A percentile compares a stretch with the other conserved stretches of the same genome.
Evolutionary conservation across 176 grass and related monocot species (phyloP).

Genomic region (Melocanna baccifera): DNA sequence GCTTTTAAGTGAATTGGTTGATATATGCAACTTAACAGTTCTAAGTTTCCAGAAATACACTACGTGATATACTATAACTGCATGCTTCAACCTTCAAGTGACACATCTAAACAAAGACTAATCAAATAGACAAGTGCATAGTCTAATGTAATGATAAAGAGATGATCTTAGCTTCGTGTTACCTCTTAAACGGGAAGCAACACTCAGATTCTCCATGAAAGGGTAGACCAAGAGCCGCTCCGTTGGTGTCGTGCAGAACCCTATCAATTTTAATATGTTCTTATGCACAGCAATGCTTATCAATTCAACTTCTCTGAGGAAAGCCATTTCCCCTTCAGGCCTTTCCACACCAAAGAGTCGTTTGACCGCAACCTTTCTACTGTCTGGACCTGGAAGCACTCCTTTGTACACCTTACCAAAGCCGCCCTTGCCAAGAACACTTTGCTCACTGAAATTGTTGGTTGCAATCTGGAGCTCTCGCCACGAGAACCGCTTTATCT

Average conservation of each 20-base stretch:
- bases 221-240: constrained; percentile 92
- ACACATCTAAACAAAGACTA: constrained; percentile 15
- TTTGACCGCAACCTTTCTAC: constrained; percentile 67
- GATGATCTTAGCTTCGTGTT: constrained; percentile 1
- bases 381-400: constrained; percentile 54
- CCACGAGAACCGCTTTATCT: constrained; percentile 81
- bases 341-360: constrained; percentile 42
- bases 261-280: constrained; percentile 84
- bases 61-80: not conserved
- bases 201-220: constrained; percentile 91
- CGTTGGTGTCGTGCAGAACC: constrained; percentile 66
- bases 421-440: constrained; percentile 82
- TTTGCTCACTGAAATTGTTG: constrained; percentile 59
- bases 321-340: constrained; percentile 59
- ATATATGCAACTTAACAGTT: too few species aligned
- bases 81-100: not conserved
- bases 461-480: constrained; percentile 82
- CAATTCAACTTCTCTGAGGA: constrained; percentile 81
- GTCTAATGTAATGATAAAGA: not conserved
- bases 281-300: constrained; percentile 92
- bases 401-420: constrained; percentile 94
- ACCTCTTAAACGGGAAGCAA: constrained; percentile 85
- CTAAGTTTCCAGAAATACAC: constrained; percentile 7
- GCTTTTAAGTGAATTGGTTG: too few species aligned
- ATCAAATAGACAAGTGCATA: not conserved